Percentiles rank a stretch among this genome's conserved stretches.
phyloP scores from a whole-genome alignment of 2,329 filamentous ascomycete genomes.

The Fusarium tricinctum region DNA sequence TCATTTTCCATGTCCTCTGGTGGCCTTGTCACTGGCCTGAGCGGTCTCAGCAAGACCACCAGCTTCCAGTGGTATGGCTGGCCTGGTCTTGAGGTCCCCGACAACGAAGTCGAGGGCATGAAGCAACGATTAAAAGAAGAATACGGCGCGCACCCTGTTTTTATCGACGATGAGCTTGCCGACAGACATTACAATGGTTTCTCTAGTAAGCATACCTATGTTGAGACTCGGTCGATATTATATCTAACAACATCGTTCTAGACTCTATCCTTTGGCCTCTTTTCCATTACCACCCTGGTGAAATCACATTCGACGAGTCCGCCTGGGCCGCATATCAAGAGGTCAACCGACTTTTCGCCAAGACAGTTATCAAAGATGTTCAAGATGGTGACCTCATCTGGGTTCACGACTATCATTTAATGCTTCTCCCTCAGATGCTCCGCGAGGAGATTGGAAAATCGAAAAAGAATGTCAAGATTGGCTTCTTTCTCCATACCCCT shows the following conservation, averaged over 20 bases:
- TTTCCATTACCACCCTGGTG: constrained; percentile 98
- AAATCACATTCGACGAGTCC: constrained; percentile 97
- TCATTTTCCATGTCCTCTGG: constrained; percentile 97
- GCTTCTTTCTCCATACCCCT: constrained; percentile 97
- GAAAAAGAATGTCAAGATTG: constrained; percentile 95
- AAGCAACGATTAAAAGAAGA: constrained; percentile 85
- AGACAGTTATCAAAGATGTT: constrained; percentile 87
- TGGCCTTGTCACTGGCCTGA: constrained; percentile 92
- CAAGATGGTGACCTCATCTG: constrained; percentile 95
- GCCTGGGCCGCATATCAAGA: constrained; percentile 94
- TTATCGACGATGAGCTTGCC: constrained; percentile 92
- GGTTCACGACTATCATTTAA: constrained; percentile 99
- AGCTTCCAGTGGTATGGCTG: constrained; percentile 99
- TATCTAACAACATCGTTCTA: constrained; percentile 54
- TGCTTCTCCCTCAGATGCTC: constrained; percentile 96
- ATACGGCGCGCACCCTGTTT: constrained; percentile 90
- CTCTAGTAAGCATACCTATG: constrained; percentile 75
- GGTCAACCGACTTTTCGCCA: constrained; percentile 92
- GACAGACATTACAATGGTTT: constrained; percentile 99
- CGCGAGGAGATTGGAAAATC: constrained; percentile 85
- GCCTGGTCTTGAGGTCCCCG: constrained; percentile 93
- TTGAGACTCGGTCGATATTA: neutral
- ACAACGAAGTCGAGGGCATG: constrained; percentile 81
- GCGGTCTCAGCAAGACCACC: constrained; percentile 90
- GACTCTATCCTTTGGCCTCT: constrained; percentile 98